Conservation (phyloP, 1,139 yeast genomes). For the Scheffersomyces quercinus region DNA sequence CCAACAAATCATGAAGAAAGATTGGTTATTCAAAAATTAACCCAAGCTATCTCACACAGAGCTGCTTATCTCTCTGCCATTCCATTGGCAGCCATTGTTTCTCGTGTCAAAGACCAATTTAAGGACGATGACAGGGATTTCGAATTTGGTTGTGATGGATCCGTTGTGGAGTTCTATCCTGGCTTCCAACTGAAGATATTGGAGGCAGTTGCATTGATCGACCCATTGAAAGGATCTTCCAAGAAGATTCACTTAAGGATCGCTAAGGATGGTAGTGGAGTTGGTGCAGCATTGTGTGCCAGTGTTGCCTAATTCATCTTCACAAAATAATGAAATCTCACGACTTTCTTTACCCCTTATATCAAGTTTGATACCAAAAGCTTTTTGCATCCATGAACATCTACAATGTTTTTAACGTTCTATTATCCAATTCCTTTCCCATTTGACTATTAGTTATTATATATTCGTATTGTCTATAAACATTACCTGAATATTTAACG, state of each 20-base stretch:
- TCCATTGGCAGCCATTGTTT: slow-evolving; percentile 77
- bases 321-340: background rate
- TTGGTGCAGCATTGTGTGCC: slow-evolving; percentile 95
- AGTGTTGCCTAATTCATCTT: slow-evolving; percentile 23
- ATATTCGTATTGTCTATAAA: too few species aligned
- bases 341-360: background rate
- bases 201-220: slow-evolving; percentile 69
- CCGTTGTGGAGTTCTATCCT: slow-evolving; percentile 90
- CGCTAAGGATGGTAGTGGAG: slow-evolving; percentile 94
- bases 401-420: too few species aligned
- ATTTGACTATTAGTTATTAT: too few species aligned
- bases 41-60: slow-evolving; percentile 77
- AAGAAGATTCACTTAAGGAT: slow-evolving; percentile 72
- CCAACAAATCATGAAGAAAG: slow-evolving; percentile 73
- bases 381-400: background rate
- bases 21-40: slow-evolving; percentile 63
- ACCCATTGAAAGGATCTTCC: slow-evolving; percentile 69
- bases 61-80: slow-evolving; percentile 86
- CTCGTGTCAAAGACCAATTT: slow-evolving; percentile 40
- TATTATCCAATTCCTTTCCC: too few species aligned
- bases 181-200: slow-evolving; percentile 76
- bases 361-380: background rate
- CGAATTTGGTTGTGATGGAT: slow-evolving; percentile 94
- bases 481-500: too few species aligned
- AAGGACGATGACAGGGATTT: slow-evolving; percentile 64